Evolutionary conservation across 2,329 filamentous ascomycete genomes (phyloP).

Genomic region (Neoarthrinium moseri): DNA sequence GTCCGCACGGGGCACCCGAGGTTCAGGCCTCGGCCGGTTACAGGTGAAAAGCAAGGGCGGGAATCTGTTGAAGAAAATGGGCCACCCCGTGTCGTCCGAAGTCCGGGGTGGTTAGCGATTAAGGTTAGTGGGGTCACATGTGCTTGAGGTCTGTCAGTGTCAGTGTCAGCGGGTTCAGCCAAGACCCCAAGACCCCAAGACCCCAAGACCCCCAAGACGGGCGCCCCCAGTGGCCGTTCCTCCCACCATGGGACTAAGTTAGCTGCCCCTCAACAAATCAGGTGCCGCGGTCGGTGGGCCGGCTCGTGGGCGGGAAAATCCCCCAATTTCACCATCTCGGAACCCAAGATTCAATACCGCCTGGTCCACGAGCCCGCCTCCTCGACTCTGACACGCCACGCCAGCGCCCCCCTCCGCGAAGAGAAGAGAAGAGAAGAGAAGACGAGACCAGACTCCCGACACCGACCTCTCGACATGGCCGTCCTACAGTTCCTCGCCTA

Average conservation of each 20-base stretch:
- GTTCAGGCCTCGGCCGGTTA: no score
- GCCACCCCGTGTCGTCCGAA: no score
- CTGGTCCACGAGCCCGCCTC: neutral
- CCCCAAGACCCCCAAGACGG: conserved; percentile 4
- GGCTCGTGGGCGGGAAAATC: neutral
- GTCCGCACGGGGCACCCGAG: no score
- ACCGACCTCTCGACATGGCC: conserved; percentile 22
- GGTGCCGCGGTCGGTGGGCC: conserved; percentile 6
- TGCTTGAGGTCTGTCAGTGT: no score
- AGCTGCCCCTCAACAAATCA: conserved; percentile 9
- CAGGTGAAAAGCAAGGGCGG: no score
- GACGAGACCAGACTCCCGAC: neutral
- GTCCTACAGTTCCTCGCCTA: conserved; percentile 31
- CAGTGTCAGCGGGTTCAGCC: conserved; percentile 3
- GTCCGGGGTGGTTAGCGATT: neutral
- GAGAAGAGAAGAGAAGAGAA: neutral
- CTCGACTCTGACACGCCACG: neutral
- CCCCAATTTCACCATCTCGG: neutral
- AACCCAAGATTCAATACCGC: neutral
- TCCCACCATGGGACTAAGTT: conserved; percentile 3
- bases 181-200: conserved; percentile 6
- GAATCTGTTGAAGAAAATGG: no score
- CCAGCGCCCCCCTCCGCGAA: neutral
- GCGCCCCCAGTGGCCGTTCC: no score
- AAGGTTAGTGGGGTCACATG: conserved; percentile 7